phyloP scores from a whole-genome alignment of 305 asterid species.

The Solanum aculeatissimum region DNA sequence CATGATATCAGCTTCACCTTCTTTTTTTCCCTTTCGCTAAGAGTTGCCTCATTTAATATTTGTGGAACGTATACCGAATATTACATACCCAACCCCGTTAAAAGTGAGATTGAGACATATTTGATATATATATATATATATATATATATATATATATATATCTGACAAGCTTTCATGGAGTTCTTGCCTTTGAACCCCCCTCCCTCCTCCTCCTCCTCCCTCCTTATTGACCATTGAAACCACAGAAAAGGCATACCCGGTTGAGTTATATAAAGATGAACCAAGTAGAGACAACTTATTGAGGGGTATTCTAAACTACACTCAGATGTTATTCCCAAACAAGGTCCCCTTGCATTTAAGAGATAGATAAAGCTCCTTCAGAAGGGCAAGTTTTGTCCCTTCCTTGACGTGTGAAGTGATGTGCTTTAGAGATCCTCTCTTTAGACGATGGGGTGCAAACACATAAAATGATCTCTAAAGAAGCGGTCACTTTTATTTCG shows the following conservation, averaged over 20 bases:
- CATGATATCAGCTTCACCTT: background rate
- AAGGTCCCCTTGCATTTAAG: background rate
- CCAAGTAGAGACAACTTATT: background rate
- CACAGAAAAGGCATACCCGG: too few relatives aligned
- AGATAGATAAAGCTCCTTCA: background rate
- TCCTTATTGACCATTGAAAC: too few relatives aligned
- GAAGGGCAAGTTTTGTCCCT: background rate
- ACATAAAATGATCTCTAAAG: background rate
- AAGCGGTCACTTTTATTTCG: too few relatives aligned
- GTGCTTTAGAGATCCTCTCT: background rate
- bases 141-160: too few relatives aligned
- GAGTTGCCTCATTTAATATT: background rate
- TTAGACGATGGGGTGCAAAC: background rate
- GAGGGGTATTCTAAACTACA: background rate
- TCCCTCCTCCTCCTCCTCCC: rapidly evolving
- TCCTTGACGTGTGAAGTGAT: too few relatives aligned
- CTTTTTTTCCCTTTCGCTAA: background rate
- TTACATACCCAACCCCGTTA: background rate
- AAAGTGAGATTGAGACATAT: background rate
- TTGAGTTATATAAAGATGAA: background rate
- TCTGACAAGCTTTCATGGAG: background rate
- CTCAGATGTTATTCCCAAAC: background rate
- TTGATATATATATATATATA: too few relatives aligned
- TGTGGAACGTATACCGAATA: background rate
- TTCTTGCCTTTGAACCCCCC: background rate